These are phyloP conservation scores for Cyberlindnera petersonii DNA, from an alignment of 805 yeast genomes.

Conservation along the genomic window DNA sequence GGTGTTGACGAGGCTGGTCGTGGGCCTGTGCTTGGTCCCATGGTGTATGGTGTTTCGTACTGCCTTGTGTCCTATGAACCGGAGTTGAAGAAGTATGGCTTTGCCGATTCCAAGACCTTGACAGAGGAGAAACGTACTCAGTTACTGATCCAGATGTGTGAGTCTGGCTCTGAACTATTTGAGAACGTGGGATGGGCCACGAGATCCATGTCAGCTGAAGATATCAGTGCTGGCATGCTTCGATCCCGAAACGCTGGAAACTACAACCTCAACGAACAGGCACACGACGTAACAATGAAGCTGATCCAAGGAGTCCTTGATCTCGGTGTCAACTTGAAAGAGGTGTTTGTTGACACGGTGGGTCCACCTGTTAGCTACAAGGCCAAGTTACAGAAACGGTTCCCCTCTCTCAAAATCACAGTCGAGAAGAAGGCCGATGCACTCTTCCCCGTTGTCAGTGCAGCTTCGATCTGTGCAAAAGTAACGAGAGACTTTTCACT, in stretches of 20 bases:
- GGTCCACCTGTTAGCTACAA: slow-evolving; percentile 92
- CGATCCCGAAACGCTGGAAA: slow-evolving; percentile 47
- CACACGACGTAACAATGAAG: slow-evolving; percentile 88
- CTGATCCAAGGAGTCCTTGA: slow-evolving; percentile 64
- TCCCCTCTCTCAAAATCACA: slow-evolving; percentile 68
- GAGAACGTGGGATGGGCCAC: slow-evolving; percentile 83
- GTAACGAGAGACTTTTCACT: slow-evolving; percentile 82
- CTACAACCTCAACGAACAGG: slow-evolving; percentile 85
- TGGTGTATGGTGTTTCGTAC: slow-evolving; percentile 92
- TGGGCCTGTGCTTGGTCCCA: slow-evolving; percentile 96
- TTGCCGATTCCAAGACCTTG: slow-evolving; percentile 89
- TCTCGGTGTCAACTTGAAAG: slow-evolving; percentile 58
- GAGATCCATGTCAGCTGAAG: slow-evolving; percentile 78
- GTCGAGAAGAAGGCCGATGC: slow-evolving; percentile 97
- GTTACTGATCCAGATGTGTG: slow-evolving; percentile 57
- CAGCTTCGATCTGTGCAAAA: slow-evolving; percentile 94
- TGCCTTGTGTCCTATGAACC: slow-evolving; percentile 52
- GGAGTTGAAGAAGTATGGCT: slow-evolving; percentile 57
- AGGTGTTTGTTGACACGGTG: slow-evolving; percentile 90
- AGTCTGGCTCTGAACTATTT: slow-evolving; percentile 38
- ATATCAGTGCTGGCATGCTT: slow-evolving; percentile 87
- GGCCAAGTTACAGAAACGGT: slow-evolving; percentile 60
- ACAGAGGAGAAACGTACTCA: slow-evolving; percentile 65
- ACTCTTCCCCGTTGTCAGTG: slow-evolving; percentile 83
- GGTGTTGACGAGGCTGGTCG: slow-evolving; percentile 99